Conservation (phyloP, 495 filamentous ascomycete genomes). For the Penicillium angulare region DNA sequence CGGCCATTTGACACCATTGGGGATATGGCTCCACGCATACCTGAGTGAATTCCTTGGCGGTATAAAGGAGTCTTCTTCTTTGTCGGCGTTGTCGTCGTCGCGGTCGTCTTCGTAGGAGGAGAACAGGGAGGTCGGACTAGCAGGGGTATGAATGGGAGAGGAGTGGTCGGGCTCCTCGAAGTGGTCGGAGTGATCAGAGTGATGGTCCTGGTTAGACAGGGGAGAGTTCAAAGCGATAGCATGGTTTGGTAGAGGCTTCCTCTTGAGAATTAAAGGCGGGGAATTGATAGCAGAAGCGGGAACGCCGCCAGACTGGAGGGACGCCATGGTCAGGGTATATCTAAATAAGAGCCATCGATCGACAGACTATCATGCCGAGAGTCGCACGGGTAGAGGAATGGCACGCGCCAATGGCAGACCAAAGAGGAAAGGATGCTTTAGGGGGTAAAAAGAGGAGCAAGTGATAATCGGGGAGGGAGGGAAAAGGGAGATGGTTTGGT, state of each 20-base stretch:
- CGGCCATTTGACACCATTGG: background rate
- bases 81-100: no score
- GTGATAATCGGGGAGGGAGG: constrained; percentile 7
- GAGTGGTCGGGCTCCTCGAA: no score
- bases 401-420: constrained; percentile 18
- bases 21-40: constrained; percentile 30
- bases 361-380: constrained; percentile 26
- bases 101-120: no score
- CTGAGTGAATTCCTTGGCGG: constrained; percentile 41
- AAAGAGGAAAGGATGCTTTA: constrained; percentile 24
- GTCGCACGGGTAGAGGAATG: constrained; percentile 21
- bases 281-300: constrained; percentile 20
- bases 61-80: constrained; percentile 33
- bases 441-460: constrained; percentile 16
- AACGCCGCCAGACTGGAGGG: constrained; percentile 24
- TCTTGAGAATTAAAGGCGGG: constrained; percentile 32
- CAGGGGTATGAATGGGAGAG: no score
- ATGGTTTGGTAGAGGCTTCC: constrained; percentile 41
- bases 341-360: constrained; percentile 33
- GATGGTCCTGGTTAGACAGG: constrained; percentile 27
- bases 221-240: constrained; percentile 28
- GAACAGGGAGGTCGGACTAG: background rate
- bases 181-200: constrained; percentile 28
- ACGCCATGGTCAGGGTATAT: constrained; percentile 27
- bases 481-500: constrained; percentile 7